Evolutionary conservation across 192 early-diverging fungal species (phyloP).

Genomic region (Coemansia sp.): DNA sequence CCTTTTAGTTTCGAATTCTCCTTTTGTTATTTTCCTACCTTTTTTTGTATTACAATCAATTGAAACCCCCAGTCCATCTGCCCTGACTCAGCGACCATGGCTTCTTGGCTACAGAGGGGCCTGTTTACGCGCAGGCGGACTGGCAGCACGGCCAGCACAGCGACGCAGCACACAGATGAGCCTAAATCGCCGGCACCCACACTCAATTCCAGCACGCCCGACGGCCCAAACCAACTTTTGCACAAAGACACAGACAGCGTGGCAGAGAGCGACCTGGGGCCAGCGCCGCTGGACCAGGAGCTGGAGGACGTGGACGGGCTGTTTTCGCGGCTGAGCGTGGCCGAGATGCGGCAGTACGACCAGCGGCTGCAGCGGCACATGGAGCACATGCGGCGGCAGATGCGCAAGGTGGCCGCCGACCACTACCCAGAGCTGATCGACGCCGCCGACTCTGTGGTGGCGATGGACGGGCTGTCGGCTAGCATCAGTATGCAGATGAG

Average conservation of each 20-base stretch:
- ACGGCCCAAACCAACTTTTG: neutral
- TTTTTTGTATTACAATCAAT: neutral
- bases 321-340: constrained; percentile 32
- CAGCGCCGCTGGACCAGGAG: constrained; percentile 9
- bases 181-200: neutral
- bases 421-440: constrained; percentile 49
- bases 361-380: constrained; percentile 28
- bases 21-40: neutral
- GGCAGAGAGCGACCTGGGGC: constrained; percentile 6
- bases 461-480: constrained; percentile 34
- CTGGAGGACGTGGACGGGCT: constrained; percentile 17
- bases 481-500: constrained; percentile 18
- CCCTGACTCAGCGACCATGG: neutral
- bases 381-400: constrained; percentile 26
- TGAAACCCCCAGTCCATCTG: too few species aligned
- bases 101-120: constrained; percentile 8
- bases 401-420: constrained; percentile 31
- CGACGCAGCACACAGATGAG: constrained; percentile 1
- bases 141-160: constrained; percentile 7
- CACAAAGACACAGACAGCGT: neutral
- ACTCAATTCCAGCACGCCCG: neutral
- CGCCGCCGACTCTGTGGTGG: constrained; percentile 42
- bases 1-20: neutral
- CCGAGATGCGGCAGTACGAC: constrained; percentile 38
- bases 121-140: constrained; percentile 1